Conservation (phyloP, 805 yeast genomes). For the Metschnikowia arizonensis region DNA sequence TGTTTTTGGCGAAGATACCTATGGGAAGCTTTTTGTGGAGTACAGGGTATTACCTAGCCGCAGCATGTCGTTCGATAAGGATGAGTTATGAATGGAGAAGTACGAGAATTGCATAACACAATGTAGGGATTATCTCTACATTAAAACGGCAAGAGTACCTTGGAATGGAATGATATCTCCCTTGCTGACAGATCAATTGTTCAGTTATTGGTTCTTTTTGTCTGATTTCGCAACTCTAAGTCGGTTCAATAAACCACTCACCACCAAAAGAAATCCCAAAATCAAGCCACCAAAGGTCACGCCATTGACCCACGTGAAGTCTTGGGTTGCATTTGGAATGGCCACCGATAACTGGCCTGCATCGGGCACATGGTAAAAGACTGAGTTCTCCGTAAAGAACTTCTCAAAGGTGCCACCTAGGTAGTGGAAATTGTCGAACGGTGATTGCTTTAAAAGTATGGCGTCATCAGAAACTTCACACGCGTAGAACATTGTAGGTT, state of each 20-base stretch:
- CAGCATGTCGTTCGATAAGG: slow-evolving; percentile 7
- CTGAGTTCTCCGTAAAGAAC: slow-evolving; percentile 38
- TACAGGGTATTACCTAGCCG: slow-evolving; percentile 17
- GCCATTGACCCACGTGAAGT: slow-evolving; percentile 3
- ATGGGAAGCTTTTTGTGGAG: slow-evolving; percentile 23
- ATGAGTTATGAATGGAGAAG: slow-evolving; percentile 20
- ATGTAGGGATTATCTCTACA: no score
- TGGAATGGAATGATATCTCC: no score
- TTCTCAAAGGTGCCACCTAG: slow-evolving; percentile 35
- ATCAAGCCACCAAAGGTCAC: slow-evolving; percentile 13
- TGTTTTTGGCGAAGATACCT: slow-evolving; percentile 38
- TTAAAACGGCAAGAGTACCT: no score
- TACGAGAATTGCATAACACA: no score
- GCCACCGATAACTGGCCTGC: slow-evolving; percentile 8
- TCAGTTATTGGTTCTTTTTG: not conserved
- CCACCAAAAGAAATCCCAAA: slow-evolving; percentile 11
- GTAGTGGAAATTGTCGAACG: slow-evolving; percentile 29
- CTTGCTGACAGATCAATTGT: no score
- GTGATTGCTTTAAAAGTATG: slow-evolving; percentile 30
- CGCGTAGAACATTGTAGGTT: slow-evolving; percentile 34
- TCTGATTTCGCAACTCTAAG: not conserved
- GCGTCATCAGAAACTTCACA: slow-evolving; percentile 31
- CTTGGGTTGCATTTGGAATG: slow-evolving; percentile 15
- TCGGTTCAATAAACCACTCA: not conserved
- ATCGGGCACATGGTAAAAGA: slow-evolving; percentile 30